phyloP scores from a whole-genome alignment of 2,329 filamentous ascomycete genomes.

The Dothideomycetes sp. region DNA sequence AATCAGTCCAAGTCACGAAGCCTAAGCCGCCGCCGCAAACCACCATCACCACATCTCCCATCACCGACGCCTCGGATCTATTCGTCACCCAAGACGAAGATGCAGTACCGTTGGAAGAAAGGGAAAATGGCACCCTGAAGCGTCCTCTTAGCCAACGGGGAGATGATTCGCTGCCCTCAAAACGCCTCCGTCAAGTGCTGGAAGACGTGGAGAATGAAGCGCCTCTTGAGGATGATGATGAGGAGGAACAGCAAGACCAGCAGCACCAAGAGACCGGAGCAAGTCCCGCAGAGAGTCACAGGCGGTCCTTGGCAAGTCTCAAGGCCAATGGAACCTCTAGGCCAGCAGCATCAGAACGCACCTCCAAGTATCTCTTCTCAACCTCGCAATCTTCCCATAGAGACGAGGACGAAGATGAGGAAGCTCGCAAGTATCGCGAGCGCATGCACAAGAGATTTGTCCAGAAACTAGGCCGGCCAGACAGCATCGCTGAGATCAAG shows the following conservation, averaged over 20 bases:
- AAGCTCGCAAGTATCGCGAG: slow-evolving; percentile 49
- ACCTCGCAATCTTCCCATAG: slow-evolving; percentile 29
- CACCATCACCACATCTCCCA: slow-evolving; percentile 8
- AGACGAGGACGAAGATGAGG: slow-evolving; percentile 38
- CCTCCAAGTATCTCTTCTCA: slow-evolving; percentile 49
- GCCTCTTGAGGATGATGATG: neutral
- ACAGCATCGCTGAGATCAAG: slow-evolving; percentile 62
- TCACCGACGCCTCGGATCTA: slow-evolving; percentile 10
- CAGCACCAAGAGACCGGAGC: slow-evolving; percentile 3
- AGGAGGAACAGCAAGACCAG: too few species aligned
- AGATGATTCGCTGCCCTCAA: slow-evolving; percentile 24
- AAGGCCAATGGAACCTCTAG: slow-evolving; percentile 10
- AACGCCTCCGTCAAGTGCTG: slow-evolving; percentile 9
- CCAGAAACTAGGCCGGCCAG: slow-evolving; percentile 76
- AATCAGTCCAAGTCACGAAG: slow-evolving; percentile 8
- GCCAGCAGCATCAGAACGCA: slow-evolving; percentile 30
- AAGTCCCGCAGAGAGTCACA: neutral
- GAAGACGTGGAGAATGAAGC: slow-evolving; percentile 7
- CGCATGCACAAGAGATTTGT: slow-evolving; percentile 76
- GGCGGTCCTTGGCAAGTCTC: slow-evolving; percentile 3
- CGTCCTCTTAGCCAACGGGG: slow-evolving; percentile 30
- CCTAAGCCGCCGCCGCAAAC: too few species aligned
- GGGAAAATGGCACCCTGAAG: slow-evolving; percentile 8
- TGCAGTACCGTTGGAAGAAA: neutral
- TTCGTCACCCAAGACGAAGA: slow-evolving; percentile 11